A percentile compares a stretch with the other conserved stretches of the same genome.
Conservation (phyloP, 2,329 filamentous ascomycete species). For the Colletotrichum spaethianum region DNA sequence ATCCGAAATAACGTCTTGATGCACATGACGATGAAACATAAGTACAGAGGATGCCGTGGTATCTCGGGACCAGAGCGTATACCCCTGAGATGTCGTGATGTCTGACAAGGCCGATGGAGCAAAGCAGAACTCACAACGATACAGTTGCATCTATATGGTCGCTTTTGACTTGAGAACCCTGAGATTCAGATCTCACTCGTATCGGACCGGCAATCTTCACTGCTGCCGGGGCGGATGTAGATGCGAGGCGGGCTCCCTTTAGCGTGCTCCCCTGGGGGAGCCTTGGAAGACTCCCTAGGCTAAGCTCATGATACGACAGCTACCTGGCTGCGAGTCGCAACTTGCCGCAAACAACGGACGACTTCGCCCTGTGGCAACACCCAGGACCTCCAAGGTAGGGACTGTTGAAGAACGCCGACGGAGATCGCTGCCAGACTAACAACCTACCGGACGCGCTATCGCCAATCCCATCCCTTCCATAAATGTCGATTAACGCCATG, state of each 20-base stretch:
- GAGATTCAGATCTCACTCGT: not conserved
- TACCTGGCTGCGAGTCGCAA: not conserved
- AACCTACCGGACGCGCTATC: conserved; percentile 17
- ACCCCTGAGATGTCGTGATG: not conserved
- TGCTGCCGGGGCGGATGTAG: not conserved
- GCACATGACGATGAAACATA: not conserved
- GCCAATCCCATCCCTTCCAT: conserved; percentile 40
- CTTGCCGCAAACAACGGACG: not conserved
- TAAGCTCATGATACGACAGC: not conserved
- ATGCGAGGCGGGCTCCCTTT: not conserved
- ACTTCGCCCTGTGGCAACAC: not conserved
- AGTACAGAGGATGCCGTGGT: not conserved
- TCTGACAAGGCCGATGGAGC: not conserved
- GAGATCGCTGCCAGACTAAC: conserved; percentile 11
- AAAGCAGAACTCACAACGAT: not conserved
- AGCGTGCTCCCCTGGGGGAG: not conserved
- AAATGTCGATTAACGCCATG: conserved; percentile 35
- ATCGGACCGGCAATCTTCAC: not conserved
- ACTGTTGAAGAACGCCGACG: conserved; percentile 15
- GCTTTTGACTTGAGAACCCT: not conserved
- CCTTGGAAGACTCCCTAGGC: not conserved
- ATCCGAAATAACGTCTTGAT: conserved; percentile 6
- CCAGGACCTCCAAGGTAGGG: not conserved
- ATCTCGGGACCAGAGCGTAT: not conserved
- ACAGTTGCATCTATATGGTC: not conserved